A percentile compares a stretch with the other conserved stretches of the same genome.
Evolutionary conservation across 2,329 filamentous ascomycete species (phyloP).

Genomic region (Claviceps sp.): DNA sequence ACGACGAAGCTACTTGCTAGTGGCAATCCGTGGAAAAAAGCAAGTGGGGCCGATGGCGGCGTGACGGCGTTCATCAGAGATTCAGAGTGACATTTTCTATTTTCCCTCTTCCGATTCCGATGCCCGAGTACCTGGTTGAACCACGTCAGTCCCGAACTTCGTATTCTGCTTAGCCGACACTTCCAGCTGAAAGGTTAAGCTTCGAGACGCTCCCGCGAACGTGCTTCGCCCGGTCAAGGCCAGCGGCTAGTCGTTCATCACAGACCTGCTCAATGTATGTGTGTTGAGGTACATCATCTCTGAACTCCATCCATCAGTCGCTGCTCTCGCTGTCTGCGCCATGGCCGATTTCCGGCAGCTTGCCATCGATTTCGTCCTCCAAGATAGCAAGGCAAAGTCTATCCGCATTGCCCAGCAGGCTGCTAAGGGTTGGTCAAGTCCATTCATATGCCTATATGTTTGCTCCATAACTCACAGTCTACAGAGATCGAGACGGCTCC

Average conservation of each 20-base stretch:
- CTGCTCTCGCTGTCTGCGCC: background rate
- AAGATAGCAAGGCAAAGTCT: constrained; percentile 30
- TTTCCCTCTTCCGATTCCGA: background rate
- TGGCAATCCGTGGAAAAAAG: too few species aligned
- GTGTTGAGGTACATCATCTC: background rate
- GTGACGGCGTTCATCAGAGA: background rate
- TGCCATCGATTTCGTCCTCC: constrained; percentile 40
- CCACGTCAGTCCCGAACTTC: background rate
- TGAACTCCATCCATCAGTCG: background rate
- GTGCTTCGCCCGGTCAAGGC: background rate
- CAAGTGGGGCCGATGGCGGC: background rate
- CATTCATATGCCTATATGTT: background rate
- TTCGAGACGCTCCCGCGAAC: too few species aligned
- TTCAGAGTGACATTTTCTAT: background rate
- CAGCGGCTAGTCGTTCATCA: background rate
- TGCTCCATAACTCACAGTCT: constrained; percentile 5
- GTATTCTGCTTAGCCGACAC: background rate
- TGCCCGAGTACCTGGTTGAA: too few species aligned
- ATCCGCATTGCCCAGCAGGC: constrained; percentile 29
- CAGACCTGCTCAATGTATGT: too few species aligned
- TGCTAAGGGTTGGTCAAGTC: constrained; percentile 23
- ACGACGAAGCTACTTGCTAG: too few species aligned
- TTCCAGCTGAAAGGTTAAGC: background rate
- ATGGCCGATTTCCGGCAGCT: constrained; percentile 41
- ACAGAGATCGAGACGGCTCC: constrained; percentile 32